Evolutionary conservation across 129 eudicot genomes (phyloP), one percentile per base, ranked within the genome.

Genomic region (Solidago caesia): DNA sequence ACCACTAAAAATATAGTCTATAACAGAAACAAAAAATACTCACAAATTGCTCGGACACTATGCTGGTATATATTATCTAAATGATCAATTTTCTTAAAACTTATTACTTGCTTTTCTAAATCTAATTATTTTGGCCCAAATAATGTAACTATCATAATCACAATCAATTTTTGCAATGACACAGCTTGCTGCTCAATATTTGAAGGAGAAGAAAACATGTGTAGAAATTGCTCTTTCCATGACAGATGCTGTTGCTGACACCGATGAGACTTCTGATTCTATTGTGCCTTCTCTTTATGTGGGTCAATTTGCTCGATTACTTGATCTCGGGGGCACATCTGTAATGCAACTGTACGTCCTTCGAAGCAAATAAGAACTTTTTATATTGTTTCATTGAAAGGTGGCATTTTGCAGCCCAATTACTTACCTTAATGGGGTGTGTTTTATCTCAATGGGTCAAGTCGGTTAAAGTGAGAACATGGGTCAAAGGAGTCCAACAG

Each of bases 291-390:
- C 96, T 73, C 82, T 61, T 69, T 91, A 88, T 71, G 89, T 90
- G 77, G 99, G 99, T 65, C 99, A 94, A 73, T 90, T 82, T 79
- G 89, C 87, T 62, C 84, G 87, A 71, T 85, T 94, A 81, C 91
- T 91, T 63, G 99, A 94, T 76, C 88, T 82, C 1, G 90, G 85
- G 68, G 90, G 84, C n/a, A 70, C 90, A 41, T 81, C 75, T 71
- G 77, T 77, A 43, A 83, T 89, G 96, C 93, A 85, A 53, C 78
- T 88, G 99, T 94, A 87, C 79, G 97, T 87, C 42, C 44, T 7
- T 52, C 12, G 5, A 65, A 55, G 47, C 44, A 52, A 7, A 12
- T 14, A 29, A 4, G 29, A 51, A 44, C 44, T 47, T 67, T 13
- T 44, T 45, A 70, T 65, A 4, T 39, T 29, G 13, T 62, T 7